Percentiles rank a stretch among this genome's conserved stretches.
Conservation (phyloP, 768 basidiomycete species). For the Xerocomus brunneocitrinus region DNA sequence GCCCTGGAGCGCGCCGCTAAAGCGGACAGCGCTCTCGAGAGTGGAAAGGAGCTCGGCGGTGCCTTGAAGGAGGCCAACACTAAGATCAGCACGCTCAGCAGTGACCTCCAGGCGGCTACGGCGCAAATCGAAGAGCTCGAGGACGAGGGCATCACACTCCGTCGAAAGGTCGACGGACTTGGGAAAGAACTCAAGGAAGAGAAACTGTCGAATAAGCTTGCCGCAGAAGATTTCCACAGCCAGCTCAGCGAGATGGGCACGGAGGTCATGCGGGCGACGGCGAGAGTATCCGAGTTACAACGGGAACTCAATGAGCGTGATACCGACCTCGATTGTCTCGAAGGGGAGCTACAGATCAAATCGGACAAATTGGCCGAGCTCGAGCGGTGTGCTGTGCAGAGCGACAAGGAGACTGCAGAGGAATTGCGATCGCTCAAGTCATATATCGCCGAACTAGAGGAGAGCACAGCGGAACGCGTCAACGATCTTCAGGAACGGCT, state of each 20-base stretch:
- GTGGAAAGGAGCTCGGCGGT: constrained; percentile 62
- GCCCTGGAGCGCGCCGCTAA: constrained; percentile 39
- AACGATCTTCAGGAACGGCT: constrained; percentile 56
- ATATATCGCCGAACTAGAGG: constrained; percentile 57
- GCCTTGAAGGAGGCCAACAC: constrained; percentile 65
- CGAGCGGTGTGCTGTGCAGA: constrained; percentile 22
- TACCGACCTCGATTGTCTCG: constrained; percentile 22
- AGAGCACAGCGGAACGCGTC: constrained; percentile 47
- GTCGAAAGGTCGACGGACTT: constrained; percentile 49
- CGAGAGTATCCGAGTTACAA: constrained; percentile 41
- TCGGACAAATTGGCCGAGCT: constrained; percentile 21
- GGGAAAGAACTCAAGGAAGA: constrained; percentile 57
- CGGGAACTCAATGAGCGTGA: constrained; percentile 43
- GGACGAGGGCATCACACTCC: constrained; percentile 51
- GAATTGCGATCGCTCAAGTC: constrained; percentile 41
- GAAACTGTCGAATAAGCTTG: constrained; percentile 37
- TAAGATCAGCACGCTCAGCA: constrained; percentile 48
- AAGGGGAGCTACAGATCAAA: constrained; percentile 43
- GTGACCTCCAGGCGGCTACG: constrained; percentile 51
- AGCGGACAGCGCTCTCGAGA: constrained; percentile 60
- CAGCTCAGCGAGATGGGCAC: constrained; percentile 30
- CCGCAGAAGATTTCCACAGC: constrained; percentile 36
- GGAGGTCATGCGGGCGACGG: constrained; percentile 30
- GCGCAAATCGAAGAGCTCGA: constrained; percentile 57
- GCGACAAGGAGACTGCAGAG: constrained; percentile 24